Percentiles rank a stretch among this genome's conserved stretches.
Evolutionary conservation across 306 rosid species (phyloP).

Genomic region (Prunus campanulata): DNA sequence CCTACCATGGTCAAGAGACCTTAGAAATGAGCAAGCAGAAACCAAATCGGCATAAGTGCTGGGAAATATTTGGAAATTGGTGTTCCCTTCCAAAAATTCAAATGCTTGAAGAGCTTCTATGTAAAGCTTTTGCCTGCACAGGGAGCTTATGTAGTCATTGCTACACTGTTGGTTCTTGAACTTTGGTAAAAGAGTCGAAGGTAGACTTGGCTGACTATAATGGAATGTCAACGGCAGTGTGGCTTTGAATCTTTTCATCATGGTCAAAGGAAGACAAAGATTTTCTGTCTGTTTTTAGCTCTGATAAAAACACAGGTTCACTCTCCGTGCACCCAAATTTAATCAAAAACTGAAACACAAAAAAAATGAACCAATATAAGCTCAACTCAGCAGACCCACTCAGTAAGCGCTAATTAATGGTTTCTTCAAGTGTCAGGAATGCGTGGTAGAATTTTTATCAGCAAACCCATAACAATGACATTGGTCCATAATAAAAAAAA

Average conservation of each 20-base stretch:
- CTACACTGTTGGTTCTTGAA: constrained; percentile 30
- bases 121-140: constrained; percentile 48
- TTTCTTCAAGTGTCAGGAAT: constrained; percentile 1
- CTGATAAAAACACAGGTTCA: too few relatives aligned
- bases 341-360: too few relatives aligned
- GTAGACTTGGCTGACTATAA: constrained; percentile 22
- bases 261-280: background rate
- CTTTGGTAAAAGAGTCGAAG: constrained; percentile 19
- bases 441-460: background rate
- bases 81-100: constrained; percentile 33
- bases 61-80: constrained; percentile 37
- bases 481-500: too few relatives aligned
- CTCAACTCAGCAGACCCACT: too few relatives aligned
- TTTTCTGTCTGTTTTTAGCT: background rate
- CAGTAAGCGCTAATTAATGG: background rate
- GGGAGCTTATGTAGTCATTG: constrained; percentile 41
- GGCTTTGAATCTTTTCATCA: constrained; percentile 35
- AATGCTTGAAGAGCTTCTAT: constrained; percentile 64
- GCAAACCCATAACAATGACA: background rate
- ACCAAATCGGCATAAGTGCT: constrained; percentile 48
- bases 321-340: too few relatives aligned
- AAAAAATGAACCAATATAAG: too few relatives aligned
- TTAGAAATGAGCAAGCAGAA: constrained; percentile 53
- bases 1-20: constrained; percentile 59
- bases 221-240: constrained; percentile 31